Evolutionary conservation across 345 rosid species (phyloP).

Genomic region (Sisymbrium irio): DNA sequence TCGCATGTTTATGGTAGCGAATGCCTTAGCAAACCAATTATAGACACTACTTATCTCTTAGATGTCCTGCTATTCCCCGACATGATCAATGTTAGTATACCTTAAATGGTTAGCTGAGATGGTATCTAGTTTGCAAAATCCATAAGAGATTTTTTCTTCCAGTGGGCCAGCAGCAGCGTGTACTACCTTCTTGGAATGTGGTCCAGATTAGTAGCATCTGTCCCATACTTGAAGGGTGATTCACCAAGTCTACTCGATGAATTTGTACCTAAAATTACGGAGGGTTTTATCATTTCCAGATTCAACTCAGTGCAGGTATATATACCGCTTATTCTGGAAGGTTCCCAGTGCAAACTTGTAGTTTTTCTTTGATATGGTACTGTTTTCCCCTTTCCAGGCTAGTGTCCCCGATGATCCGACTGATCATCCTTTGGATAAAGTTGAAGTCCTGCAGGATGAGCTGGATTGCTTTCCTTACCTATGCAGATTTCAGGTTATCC

Average conservation of each 20-base stretch:
- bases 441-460: constrained; percentile 98
- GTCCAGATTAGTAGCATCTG: constrained; percentile 94
- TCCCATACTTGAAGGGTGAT: constrained; percentile 94
- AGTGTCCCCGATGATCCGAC: constrained; percentile 76
- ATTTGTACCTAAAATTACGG: constrained; percentile 97
- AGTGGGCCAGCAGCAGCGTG: constrained; percentile 99
- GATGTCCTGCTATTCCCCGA: not conserved
- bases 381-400: constrained; percentile 46
- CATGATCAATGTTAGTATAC: not conserved
- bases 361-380: constrained; percentile 3
- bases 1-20: not conserved
- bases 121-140: constrained; percentile 4
- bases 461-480: constrained; percentile 96
- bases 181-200: constrained; percentile 94
- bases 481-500: constrained; percentile 92
- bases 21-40: not conserved
- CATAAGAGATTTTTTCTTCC: constrained; percentile 20
- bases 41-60: constrained; percentile 7
- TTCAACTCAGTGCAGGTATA: constrained; percentile 92
- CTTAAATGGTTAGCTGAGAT: constrained; percentile 18
- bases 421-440: constrained; percentile 92
- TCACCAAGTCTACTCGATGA: constrained; percentile 97
- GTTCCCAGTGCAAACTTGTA: not conserved
- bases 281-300: constrained; percentile 91
- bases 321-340: not conserved